phyloP scores from a whole-genome alignment of 768 basidiomycete genomes.

The Cystobasidium onofrii region DNA sequence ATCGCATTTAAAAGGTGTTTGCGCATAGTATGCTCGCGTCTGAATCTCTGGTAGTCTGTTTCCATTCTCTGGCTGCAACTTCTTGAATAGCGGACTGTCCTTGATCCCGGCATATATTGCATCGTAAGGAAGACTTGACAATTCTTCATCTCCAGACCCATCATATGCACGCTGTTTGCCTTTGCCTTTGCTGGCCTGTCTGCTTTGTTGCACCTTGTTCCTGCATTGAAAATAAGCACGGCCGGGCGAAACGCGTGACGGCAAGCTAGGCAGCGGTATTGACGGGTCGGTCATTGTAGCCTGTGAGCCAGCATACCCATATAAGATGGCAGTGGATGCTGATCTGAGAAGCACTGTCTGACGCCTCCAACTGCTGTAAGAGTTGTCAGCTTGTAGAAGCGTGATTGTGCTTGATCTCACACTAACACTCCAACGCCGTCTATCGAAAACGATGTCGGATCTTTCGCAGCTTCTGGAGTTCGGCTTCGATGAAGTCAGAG shows the following conservation, averaged over 20 bases:
- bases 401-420: constrained; percentile 52
- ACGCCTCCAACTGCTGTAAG: neutral
- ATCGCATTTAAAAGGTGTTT: neutral
- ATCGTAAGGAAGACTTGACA: neutral
- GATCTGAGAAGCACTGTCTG: no score
- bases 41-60: neutral
- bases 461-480: constrained; percentile 55
- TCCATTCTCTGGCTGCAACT: constrained; percentile 10
- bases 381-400: constrained; percentile 33
- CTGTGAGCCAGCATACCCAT: neutral
- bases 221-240: neutral
- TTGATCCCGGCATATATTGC: neutral
- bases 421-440: no score
- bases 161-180: constrained; percentile 5
- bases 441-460: constrained; percentile 64
- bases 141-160: neutral
- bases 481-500: constrained; percentile 45
- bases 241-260: constrained; percentile 12
- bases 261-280: neutral
- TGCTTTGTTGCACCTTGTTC: neutral
- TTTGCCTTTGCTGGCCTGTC: neutral
- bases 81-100: neutral
- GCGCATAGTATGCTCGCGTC: neutral
- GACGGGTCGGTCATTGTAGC: neutral
- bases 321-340: no score